Evolutionary conservation across 2,329 filamentous ascomycete species (phyloP).

Genomic region (Colletotrichum lupini): DNA sequence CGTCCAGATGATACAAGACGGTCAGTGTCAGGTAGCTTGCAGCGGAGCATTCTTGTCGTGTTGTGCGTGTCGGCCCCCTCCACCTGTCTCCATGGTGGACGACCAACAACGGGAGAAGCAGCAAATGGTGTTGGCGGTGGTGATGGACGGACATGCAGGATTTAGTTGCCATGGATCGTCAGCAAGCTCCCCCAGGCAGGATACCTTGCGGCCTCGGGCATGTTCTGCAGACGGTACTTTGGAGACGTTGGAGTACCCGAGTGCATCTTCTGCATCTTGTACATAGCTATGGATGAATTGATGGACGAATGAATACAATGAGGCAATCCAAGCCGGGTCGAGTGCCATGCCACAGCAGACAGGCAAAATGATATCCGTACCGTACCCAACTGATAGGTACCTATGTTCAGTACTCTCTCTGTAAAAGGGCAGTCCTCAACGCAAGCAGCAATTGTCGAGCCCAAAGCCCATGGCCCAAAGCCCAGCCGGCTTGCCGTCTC

Average conservation of each 20-base stretch:
- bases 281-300: not conserved
- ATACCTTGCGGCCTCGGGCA: not conserved
- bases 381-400: too few species aligned
- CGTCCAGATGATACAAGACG: not conserved
- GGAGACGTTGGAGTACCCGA: not conserved
- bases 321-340: not conserved
- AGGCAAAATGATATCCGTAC: too few species aligned
- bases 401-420: too few species aligned
- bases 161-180: not conserved
- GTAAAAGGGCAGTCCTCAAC: constrained; percentile 18
- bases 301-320: not conserved
- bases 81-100: not conserved
- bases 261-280: not conserved
- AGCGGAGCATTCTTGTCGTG: not conserved
- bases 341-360: not conserved
- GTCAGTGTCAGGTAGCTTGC: not conserved
- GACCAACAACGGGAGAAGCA: not conserved
- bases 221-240: not conserved
- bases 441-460: constrained; percentile 26
- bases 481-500: constrained; percentile 29
- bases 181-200: not conserved
- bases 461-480: too few species aligned
- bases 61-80: not conserved
- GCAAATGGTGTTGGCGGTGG: not conserved
- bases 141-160: not conserved